Conservation (phyloP, 2,329 filamentous ascomycete species). For the Trichoderma gracile region DNA sequence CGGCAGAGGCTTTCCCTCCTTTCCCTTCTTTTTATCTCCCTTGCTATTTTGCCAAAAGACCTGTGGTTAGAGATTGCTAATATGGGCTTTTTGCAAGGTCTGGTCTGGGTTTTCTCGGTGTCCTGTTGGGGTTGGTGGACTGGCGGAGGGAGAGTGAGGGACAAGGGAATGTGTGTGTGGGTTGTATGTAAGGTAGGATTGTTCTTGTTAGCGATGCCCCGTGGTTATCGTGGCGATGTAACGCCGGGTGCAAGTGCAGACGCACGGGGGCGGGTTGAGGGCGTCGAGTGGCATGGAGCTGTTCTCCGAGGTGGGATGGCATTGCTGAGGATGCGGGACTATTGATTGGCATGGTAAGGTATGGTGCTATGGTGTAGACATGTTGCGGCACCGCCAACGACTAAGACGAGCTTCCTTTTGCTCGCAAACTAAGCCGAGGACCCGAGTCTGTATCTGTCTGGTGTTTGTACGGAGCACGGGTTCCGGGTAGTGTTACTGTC, state of each 20-base stretch:
- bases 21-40: no score
- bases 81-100: background rate
- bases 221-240: slow-evolving; percentile 8
- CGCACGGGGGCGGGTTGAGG: background rate
- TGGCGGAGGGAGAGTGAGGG: background rate
- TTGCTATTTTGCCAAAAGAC: background rate
- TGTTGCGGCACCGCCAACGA: background rate
- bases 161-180: background rate
- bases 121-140: slow-evolving; percentile 9
- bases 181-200: no score
- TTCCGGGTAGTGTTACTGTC: background rate
- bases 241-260: background rate
- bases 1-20: background rate
- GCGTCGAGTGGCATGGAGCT: no score
- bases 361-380: no score
- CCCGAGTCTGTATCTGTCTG: background rate
- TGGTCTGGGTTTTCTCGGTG: background rate
- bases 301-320: no score
- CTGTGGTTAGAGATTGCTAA: background rate
- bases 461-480: background rate
- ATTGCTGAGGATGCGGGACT: background rate
- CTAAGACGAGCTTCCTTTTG: background rate
- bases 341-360: background rate
- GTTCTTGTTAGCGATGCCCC: no score
- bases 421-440: background rate